Percentiles rank a stretch among this genome's conserved stretches.
Evolutionary conservation across 2,329 filamentous ascomycete species (phyloP).

Genomic region (Microascus cirrosus): DNA sequence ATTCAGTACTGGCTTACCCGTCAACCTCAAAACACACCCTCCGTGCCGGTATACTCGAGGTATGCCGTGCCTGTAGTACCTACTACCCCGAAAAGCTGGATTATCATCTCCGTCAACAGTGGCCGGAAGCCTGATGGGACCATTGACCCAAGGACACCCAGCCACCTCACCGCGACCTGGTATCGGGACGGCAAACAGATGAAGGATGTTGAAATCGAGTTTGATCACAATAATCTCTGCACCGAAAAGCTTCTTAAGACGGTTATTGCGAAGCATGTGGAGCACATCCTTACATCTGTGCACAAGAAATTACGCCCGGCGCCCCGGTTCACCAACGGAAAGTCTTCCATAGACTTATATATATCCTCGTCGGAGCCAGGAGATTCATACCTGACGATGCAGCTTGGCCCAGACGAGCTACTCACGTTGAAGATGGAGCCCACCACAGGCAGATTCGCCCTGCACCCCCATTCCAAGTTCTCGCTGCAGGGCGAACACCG

Average conservation of each 20-base stretch:
- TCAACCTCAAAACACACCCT: slow-evolving; percentile 8
- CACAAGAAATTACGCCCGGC: slow-evolving; percentile 47
- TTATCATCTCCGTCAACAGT: slow-evolving; percentile 73
- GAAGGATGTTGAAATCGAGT: slow-evolving; percentile 50
- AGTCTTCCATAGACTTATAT: slow-evolving; percentile 45
- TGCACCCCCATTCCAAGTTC: slow-evolving; percentile 53
- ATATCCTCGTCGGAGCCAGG: slow-evolving; percentile 51
- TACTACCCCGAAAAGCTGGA: slow-evolving; percentile 69
- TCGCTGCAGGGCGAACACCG: slow-evolving; percentile 48
- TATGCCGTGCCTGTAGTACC: slow-evolving; percentile 9
- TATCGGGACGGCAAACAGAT: slow-evolving; percentile 73
- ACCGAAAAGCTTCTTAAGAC: slow-evolving; percentile 62
- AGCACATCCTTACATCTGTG: slow-evolving; percentile 57
- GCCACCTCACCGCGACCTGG: slow-evolving; percentile 60
- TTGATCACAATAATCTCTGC: slow-evolving; percentile 59
- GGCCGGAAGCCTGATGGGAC: slow-evolving; percentile 35
- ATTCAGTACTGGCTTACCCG: slow-evolving; percentile 83
- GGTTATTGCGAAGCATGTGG: slow-evolving; percentile 65
- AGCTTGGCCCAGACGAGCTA: slow-evolving; percentile 30
- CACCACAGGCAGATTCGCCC: slow-evolving; percentile 62
- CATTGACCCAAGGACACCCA: slow-evolving; percentile 32
- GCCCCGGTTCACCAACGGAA: slow-evolving; percentile 48
- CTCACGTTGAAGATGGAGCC: slow-evolving; percentile 55
- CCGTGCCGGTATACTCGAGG: slow-evolving; percentile 18
- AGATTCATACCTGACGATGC: slow-evolving; percentile 56